phyloP scores from a whole-genome alignment of 116 monocot genomes.

The Phalaenopsis hybrid region DNA sequence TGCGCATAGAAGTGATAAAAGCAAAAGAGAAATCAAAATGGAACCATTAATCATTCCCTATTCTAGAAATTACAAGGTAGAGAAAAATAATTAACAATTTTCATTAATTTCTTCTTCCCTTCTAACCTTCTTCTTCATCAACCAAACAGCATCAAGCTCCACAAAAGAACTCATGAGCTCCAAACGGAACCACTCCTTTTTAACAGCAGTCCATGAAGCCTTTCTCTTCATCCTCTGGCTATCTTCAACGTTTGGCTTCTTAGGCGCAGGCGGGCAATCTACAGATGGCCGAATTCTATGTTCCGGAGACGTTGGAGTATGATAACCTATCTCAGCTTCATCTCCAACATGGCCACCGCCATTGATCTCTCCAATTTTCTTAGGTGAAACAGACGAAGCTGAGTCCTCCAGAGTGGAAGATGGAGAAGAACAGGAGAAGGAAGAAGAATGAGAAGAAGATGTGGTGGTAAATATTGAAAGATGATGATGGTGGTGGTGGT shows the following conservation, averaged over 20 bases:
- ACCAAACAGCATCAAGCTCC: neutral
- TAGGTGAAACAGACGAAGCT: neutral
- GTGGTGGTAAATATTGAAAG: neutral
- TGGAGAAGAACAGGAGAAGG: neutral
- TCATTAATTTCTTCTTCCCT: neutral
- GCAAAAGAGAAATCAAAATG: too few relatives aligned
- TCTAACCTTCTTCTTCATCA: neutral
- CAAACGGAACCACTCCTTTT: neutral
- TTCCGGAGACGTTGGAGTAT: conserved; percentile 31
- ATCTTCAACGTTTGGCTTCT: neutral
- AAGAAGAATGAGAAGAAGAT: too few relatives aligned
- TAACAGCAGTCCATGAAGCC: too few relatives aligned
- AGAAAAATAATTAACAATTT: neutral
- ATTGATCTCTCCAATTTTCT: neutral
- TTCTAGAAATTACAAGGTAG: neutral
- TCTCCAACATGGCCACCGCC: neutral
- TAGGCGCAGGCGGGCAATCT: conserved; percentile 19
- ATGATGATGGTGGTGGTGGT: neutral
- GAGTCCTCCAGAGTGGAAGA: neutral
- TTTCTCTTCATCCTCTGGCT: conserved; percentile 5
- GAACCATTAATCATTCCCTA: too few relatives aligned
- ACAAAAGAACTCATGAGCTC: conserved; percentile 11
- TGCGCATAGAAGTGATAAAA: too few relatives aligned
- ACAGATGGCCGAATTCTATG: conserved; percentile 12
- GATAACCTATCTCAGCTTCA: conserved; percentile 23